These are phyloP conservation scores for Rhizophora apiculata DNA, from an alignment of 345 rosid species.

Conservation along the genomic window DNA sequence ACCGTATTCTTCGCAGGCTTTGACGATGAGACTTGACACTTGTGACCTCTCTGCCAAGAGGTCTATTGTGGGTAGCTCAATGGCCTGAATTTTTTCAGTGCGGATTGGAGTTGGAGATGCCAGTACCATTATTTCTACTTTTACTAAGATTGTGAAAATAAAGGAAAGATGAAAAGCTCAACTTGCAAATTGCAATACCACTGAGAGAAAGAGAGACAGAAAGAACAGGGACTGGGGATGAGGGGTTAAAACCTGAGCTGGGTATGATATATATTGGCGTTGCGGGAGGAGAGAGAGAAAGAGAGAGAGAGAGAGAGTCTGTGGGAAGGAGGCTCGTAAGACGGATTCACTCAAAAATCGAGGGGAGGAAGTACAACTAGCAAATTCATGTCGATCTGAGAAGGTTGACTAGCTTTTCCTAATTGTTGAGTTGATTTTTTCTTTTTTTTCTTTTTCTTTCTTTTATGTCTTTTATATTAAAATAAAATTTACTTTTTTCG, in stretches of 20 bases:
- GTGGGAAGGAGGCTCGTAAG: neutral
- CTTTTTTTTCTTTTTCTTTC: neutral
- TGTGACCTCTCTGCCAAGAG: slow-evolving; percentile 12
- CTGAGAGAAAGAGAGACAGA: neutral
- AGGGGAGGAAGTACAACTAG: slow-evolving; percentile 15
- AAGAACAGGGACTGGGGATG: neutral
- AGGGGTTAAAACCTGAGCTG: neutral
- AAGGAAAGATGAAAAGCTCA: neutral
- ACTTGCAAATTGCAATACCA: no score
- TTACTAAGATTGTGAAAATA: neutral
- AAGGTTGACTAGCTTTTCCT: slow-evolving; percentile 9
- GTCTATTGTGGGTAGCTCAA: slow-evolving; percentile 28
- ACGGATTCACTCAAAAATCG: neutral
- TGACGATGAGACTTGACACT: slow-evolving; percentile 21
- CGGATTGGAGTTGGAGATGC: slow-evolving; percentile 17
- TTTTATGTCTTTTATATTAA: neutral
- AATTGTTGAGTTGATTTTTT: neutral
- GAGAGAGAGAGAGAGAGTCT: neutral
- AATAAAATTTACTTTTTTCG: neutral
- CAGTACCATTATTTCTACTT: slow-evolving; percentile 12
- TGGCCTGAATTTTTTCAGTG: slow-evolving; percentile 6
- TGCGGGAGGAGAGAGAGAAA: neutral
- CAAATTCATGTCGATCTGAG: neutral
- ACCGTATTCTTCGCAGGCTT: slow-evolving; percentile 29
- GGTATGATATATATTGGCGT: no score